These are phyloP conservation scores for Fusarium compactum DNA, from an alignment of 2,329 filamentous ascomycete species.

Conservation along the genomic window DNA sequence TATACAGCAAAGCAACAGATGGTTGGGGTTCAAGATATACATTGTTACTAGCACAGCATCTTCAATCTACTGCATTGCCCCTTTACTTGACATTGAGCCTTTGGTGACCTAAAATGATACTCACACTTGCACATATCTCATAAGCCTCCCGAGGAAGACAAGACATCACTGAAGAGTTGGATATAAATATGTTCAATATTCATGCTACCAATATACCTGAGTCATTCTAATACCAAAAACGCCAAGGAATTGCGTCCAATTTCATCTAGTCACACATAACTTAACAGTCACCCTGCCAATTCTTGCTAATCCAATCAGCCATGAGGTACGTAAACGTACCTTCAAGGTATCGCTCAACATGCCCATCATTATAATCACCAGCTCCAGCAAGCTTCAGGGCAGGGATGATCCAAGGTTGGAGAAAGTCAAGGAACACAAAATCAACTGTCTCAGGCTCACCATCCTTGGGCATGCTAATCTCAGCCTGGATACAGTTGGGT, in stretches of 20 bases:
- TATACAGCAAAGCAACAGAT: constrained; percentile 5
- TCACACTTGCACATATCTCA: rapidly evolving
- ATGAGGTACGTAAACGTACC: constrained; percentile 68
- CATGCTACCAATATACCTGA: not conserved
- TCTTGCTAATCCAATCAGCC: constrained; percentile 67
- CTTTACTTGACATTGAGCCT: not conserved
- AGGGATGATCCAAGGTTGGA: constrained; percentile 82
- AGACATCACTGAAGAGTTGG: too few species aligned
- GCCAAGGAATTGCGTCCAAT: constrained; percentile 6
- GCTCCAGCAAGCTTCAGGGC: constrained; percentile 74
- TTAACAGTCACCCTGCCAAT: constrained; percentile 67
- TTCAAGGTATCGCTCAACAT: constrained; percentile 65
- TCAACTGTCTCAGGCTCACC: constrained; percentile 80
- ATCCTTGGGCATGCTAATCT: constrained; percentile 69
- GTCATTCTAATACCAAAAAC: constrained; percentile 16
- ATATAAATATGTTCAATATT: constrained; percentile 11
- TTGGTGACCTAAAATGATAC: rapidly evolving
- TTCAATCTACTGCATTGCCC: constrained; percentile 38
- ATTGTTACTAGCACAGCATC: constrained; percentile 37
- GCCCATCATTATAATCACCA: constrained; percentile 58
- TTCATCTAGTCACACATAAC: constrained; percentile 1
- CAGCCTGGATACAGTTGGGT: constrained; percentile 85
- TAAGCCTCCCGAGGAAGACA: too few species aligned
- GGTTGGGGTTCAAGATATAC: constrained; percentile 25
- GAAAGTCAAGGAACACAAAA: constrained; percentile 91